A percentile compares a stretch with the other conserved stretches of the same genome.
These are phyloP conservation scores for Flammula alnicola DNA, from an alignment of 1,284 basidiomycete genomes.

Conservation along the genomic window DNA sequence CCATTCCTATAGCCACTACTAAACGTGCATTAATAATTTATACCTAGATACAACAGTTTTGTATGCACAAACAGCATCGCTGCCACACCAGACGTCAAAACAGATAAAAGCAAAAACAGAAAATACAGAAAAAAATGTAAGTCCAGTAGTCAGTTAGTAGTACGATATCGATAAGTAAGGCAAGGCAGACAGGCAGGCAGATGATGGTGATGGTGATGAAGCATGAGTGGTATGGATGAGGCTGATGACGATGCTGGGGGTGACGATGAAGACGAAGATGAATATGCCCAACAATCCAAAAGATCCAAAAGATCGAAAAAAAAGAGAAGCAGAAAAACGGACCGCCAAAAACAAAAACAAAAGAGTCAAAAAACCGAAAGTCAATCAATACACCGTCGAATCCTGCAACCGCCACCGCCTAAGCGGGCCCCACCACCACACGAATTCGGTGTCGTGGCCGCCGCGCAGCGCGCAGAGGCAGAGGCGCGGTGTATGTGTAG, in stretches of 20 bases:
- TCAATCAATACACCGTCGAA: conserved; percentile 64
- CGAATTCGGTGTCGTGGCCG: conserved; percentile 29
- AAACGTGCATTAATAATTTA: no score
- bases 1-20: no score
- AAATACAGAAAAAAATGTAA: background rate
- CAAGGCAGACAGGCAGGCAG: background rate
- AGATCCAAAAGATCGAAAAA: background rate
- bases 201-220: background rate
- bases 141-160: background rate
- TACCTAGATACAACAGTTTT: no score
- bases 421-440: conserved; percentile 83
- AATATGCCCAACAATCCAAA: background rate
- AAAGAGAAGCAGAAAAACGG: no score
- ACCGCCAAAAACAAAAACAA: background rate
- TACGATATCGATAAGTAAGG: background rate
- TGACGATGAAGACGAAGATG: background rate
- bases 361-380: background rate
- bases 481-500: background rate
- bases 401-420: conserved; percentile 75
- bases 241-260: background rate
- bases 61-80: no score
- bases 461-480: conserved; percentile 4
- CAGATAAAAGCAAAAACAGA: no score
- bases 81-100: no score
- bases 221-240: background rate